Base-by-base conservation (phyloP, 1,284 basidiomycete species). In the Neonothopanus nambi region DNA sequence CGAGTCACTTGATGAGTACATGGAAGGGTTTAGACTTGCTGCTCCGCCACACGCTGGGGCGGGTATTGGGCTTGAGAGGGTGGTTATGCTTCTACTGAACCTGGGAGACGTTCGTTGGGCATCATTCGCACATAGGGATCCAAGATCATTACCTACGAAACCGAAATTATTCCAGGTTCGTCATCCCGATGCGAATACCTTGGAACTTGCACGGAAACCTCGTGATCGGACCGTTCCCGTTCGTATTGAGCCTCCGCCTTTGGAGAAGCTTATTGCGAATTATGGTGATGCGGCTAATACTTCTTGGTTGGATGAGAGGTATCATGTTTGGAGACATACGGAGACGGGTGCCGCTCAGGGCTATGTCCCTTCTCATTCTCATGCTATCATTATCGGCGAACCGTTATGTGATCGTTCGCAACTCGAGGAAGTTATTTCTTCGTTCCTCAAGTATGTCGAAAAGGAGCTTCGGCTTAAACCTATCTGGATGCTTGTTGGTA, bases 51-150 rank as follows among this genome's bases (percentile, higher is more conserved):
- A 92, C 63, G 89, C 87, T 54, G 90, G 89, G 59, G 89, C 89
- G 53, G 89, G 89, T 50, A 91, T 92, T 60, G 89, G 93, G 55
- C 80, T 98, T 51, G 95, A 98, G 76, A 89, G 96, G 54, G 93
- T 98, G 45, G 74, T 98, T 63, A 95, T 97, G 93, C 75, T 98
- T 59, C 96, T 93, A 80, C 75, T 96, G 67, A 93, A 93, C 72
- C 79, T 97, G 58, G 91, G 90, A 75, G 98, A 99, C 79, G 96
- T 99, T 65, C 84, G 96, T 55, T 80, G 93, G 50, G 93, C 94
- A 17, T 92, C 89, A 45, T 73, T 98, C 68, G 98, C 98, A 87
- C 96, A 96, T 23, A 85, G 94, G 65, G 94, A 96, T 75, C 94
- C 94, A 55, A 91, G 88, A 70, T 50, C 47, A 4, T 18, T 57